phyloP scores from a whole-genome alignment of 805 yeast species.

The Metschnikowia aberdeeniae region DNA sequence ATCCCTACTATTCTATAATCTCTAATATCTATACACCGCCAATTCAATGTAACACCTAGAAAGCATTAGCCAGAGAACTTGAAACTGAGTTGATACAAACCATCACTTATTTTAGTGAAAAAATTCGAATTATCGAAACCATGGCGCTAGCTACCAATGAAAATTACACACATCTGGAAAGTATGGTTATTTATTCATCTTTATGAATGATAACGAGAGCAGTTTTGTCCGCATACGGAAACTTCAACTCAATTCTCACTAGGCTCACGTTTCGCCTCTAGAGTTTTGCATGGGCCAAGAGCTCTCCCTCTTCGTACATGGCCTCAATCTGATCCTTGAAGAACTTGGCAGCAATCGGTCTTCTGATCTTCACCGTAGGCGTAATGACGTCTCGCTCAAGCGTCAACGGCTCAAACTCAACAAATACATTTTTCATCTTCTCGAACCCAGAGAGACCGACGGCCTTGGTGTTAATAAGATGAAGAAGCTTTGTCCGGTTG shows the following conservation, averaged over 20 bases:
- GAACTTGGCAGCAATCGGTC: conserved; percentile 45
- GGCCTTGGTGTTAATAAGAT: conserved; percentile 8
- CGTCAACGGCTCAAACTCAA: conserved; percentile 27
- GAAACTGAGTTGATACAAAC: too few relatives aligned
- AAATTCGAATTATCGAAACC: too few relatives aligned
- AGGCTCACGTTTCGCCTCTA: not conserved
- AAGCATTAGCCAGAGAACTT: too few relatives aligned
- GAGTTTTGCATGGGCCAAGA: conserved; percentile 13
- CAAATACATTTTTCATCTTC: conserved; percentile 22
- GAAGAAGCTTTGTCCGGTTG: conserved; percentile 13
- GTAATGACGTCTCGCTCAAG: conserved; percentile 24
- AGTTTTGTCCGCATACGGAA: too few relatives aligned
- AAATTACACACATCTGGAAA: too few relatives aligned
- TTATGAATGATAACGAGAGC: too few relatives aligned
- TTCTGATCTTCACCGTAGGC: conserved; percentile 37
- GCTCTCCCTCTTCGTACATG: conserved; percentile 48
- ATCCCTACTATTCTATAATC: too few relatives aligned
- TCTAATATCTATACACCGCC: too few relatives aligned
- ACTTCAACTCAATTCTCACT: not conserved
- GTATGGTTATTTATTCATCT: too few relatives aligned
- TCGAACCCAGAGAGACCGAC: conserved; percentile 22
- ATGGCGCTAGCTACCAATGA: too few relatives aligned
- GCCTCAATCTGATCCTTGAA: conserved; percentile 37
- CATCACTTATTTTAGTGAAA: too few relatives aligned
- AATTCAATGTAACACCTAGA: too few relatives aligned